Evolutionary conservation across 129 eudicot genomes (phyloP), one percentile per base, ranked within the genome.

Genomic region (Rutidosis leptorrhynchoides): DNA sequence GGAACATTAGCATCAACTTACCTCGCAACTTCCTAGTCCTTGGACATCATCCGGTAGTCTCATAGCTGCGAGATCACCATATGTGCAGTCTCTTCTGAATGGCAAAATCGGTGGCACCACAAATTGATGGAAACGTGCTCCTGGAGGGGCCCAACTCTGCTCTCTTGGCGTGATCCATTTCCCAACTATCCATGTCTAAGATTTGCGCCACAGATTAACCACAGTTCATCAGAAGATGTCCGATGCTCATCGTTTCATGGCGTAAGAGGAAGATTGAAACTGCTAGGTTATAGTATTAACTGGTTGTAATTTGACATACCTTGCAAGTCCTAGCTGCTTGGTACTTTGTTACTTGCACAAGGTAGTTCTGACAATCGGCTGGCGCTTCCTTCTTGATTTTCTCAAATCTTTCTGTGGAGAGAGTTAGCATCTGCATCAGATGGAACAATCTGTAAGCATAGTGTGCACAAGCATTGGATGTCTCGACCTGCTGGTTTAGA

Each of bases 1-100:
- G n/a, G n/a, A n/a, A n/a, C n/a, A n/a, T n/a, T n/a, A n/a, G n/a
- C n/a, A n/a, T n/a, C n/a, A n/a, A n/a, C n/a, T n/a, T 82, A 92
- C 98, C 88, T 93, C 98, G 17, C 98, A 93, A 67, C 70, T 75
- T 55, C 90, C 89, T n/a, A 93, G 95, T 3, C 96, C 98, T 74
- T 93, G 69, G 15, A 88, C 96, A 46, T 93, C 95, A 0, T 81
- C 77, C 0, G 98, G 98, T 11, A 93, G 64, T 58, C 68, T 85
- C 98, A 93, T 93, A 78, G 98, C 98, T 1, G 98, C 98, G 48
- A 93, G 90, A 48, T 88, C 87, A 9, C 98, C 96, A 40, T 93
- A 93, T 22, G 96, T 88, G 70, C 98, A 93, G 54, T 93, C 98
- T 32, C 91, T 76, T 80, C 98, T 78, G 23, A 83, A 78, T 22